Evolutionary conservation across 345 rosid genomes (phyloP), one percentile per base, ranked within the genome.

Genomic region (Crucihimalaya himalaica): DNA sequence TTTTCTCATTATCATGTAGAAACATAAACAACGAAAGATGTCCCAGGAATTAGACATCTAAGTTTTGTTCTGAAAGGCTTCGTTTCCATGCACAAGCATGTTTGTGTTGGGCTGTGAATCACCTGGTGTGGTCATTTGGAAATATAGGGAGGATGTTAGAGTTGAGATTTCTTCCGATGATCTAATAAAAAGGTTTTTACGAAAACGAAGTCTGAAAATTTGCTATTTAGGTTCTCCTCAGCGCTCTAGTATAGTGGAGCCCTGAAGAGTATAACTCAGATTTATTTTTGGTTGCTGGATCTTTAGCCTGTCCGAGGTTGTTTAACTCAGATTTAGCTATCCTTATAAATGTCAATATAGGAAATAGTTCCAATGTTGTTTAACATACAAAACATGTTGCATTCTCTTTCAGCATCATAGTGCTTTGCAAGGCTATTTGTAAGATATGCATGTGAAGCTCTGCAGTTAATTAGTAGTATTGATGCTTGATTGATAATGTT

Each of bases 401-500:
- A n/a, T 42, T 72, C 28, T 28, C 32, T 52, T 25, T 51, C 68
- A 7, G 40, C 37, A 27, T 29, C 29, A 51, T 27, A 40, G 46
- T 42, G 19, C 35, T 29, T 54, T 37, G 28, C 58, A 59, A 71
- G 57, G 47, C 6, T 47, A 59, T 5, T 6, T 59, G 59, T 23
- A 51, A 48, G 50, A 60, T 48, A 46, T 71, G 42, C 51, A 53
- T 68, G 16, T 68, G 31, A 51, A 56, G 51, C 21, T 60, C 66
- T 77, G 55, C 46, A 29, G 21, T 63, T 46, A 48, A 66, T 39
- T 70, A 50, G 74, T 19, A 60, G 43, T 81, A 50, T 54, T 68
- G 68, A 71, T 78, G 29, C 62, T 66, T 43, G 46, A 65, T 64
- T 73, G 70, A 71, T 77, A 66, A 53, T 81, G 25, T 47, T 82